A percentile compares a stretch with the other conserved stretches of the same genome.
Conservation (phyloP, 257 asterid genomes). For the Mentha longifolia region DNA sequence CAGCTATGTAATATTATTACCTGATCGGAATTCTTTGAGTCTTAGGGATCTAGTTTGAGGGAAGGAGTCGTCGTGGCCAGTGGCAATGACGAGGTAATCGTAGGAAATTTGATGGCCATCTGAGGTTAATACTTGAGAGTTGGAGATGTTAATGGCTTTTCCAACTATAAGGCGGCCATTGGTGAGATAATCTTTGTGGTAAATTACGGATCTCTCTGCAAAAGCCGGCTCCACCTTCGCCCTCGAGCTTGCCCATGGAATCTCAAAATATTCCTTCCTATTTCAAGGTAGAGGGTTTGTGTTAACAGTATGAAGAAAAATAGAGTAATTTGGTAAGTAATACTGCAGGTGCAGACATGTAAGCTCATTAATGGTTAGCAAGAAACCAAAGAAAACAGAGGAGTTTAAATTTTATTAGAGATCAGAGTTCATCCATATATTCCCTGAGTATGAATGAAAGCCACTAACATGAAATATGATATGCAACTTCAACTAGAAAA, state of each 20-base stretch:
- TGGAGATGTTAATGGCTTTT: constrained; percentile 58
- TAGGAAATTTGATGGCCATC: constrained; percentile 60
- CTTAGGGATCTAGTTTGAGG: constrained; percentile 57
- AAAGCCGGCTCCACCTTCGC: constrained; percentile 78
- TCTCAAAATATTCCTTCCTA: constrained; percentile 91
- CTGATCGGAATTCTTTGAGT: constrained; percentile 56
- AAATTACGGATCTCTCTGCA: constrained; percentile 68
- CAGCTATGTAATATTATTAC: constrained; percentile 30
- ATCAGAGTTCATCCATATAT: not conserved
- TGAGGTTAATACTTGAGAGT: constrained; percentile 64
- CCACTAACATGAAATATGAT: not conserved
- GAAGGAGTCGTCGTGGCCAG: constrained; percentile 66
- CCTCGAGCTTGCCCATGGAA: constrained; percentile 89
- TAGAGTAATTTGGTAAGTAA: not conserved
- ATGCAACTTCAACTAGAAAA: not conserved
- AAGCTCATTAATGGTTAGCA: not conserved
- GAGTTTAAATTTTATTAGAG: not conserved
- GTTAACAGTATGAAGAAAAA: constrained; percentile 2
- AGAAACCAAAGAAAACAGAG: constrained; percentile 12
- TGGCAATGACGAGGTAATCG: constrained; percentile 86
- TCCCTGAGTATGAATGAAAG: no score
- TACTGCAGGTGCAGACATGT: not conserved
- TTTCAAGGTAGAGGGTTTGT: constrained; percentile 5
- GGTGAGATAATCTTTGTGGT: constrained; percentile 81
- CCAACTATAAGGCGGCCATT: constrained; percentile 71